Percentiles rank a stretch among this genome's conserved stretches.
phyloP scores from a whole-genome alignment of 257 asterid species.

The Penstemon barbatus region DNA sequence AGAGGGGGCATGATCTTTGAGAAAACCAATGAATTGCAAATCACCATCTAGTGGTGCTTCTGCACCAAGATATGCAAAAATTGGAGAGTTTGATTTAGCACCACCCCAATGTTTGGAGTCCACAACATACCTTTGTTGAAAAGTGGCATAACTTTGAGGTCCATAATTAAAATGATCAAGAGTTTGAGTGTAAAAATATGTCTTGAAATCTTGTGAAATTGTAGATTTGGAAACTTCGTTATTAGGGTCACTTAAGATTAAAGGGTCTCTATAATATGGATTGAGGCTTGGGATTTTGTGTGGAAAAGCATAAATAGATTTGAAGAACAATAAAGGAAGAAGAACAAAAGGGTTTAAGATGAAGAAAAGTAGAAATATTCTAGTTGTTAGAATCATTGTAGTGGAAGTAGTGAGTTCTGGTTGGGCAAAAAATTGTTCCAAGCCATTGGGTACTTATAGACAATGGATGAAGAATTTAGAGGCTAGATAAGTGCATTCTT shows the following conservation, averaged over 20 bases:
- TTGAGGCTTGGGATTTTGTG: conserved; percentile 37
- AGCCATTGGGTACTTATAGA: too few relatives aligned
- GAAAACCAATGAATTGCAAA: conserved; percentile 35
- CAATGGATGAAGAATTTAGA: too few relatives aligned
- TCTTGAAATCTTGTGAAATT: conserved; percentile 32
- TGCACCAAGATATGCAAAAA: conserved; percentile 69
- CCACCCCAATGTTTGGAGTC: conserved; percentile 61
- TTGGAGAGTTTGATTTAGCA: conserved; percentile 43
- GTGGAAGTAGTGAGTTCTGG: too few relatives aligned
- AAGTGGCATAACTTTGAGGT: conserved; percentile 55
- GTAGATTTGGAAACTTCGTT: background rate
- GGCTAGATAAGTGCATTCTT: too few relatives aligned
- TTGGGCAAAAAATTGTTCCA: too few relatives aligned
- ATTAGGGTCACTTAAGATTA: conserved; percentile 1
- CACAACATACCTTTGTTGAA: conserved; percentile 53
- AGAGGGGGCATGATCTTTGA: conserved; percentile 54
- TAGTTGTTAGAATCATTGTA: too few relatives aligned
- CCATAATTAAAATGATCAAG: conserved; percentile 76
- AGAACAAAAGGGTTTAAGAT: background rate
- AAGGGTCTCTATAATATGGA: conserved; percentile 2
- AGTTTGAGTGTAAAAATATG: conserved; percentile 56
- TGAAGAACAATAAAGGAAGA: conserved; percentile 6
- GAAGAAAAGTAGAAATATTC: too few relatives aligned
- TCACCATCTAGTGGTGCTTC: conserved; percentile 51
- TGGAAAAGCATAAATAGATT: conserved; percentile 7